Base-by-base conservation (phyloP, 306 rosid genomes). In the Mimosa pudica region DNA sequence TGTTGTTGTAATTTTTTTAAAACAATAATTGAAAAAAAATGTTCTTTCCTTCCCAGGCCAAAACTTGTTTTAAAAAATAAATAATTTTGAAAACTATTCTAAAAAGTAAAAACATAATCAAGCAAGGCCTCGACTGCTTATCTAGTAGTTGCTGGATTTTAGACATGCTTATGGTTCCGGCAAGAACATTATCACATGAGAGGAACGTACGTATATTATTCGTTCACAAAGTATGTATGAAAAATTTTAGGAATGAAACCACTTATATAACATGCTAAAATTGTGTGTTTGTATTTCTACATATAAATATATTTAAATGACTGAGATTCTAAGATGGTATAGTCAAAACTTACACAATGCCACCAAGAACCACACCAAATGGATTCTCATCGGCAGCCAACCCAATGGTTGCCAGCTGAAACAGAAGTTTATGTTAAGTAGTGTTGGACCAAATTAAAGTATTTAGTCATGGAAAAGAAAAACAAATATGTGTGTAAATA, bases 301-400 rank as follows among this genome's bases (percentile, higher is more conserved):
- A 38, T 38, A 38, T 38, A 38, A 38, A 38, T 38, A 38, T 38
- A 38, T 55, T 47, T 47, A n/a, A n/a, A 20, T 62, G 57, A 76
- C 18, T 55, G 62, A 4, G 20, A 79, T 42, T 13, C 30, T 65
- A n/a, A 63, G 32, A 77, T 55, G 55, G 61, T 52, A 11, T 12
- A 11, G 80, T 51, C 46, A 77, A 18, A 68, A 78, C 87, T 79
- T 86, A 90, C 95, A 89, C 4, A 76, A 91, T 87, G 75, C 93
- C 93, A 46, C 95, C 93, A 71, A 87, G 84, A 73, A 91, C 90
- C 17, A 91, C 95, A 54, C 95, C 95, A 46, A 87, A 20, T 52
- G 95, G 91, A 64, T 91, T 88, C 82, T 91, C 91, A 72, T 87
- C 91, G 54, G 95, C 93, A 66, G 95, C 95, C 81, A 91, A 84